Evolutionary conservation across 192 early-diverging fungal species (phyloP).

Genomic region (Spinellus fusiger): DNA sequence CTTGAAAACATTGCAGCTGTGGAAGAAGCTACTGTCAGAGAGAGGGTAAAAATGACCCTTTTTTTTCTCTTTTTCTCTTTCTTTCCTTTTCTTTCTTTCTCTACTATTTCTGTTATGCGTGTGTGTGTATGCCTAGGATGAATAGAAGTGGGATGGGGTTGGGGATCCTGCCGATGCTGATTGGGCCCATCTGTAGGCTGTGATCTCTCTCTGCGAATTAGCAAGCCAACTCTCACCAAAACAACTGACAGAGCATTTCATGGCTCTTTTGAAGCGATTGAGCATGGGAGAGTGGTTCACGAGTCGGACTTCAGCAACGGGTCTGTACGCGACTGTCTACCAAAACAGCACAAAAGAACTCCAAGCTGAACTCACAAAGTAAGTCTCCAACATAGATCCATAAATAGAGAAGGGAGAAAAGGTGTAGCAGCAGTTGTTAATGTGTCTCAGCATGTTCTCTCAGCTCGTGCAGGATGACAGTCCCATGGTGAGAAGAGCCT

Average conservation of each 20-base stretch:
- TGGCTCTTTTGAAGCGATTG: conserved; percentile 90
- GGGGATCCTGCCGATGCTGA: no score
- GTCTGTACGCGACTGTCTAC: conserved; percentile 87
- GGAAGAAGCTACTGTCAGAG: conserved; percentile 96
- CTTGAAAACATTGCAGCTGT: conserved; percentile 96
- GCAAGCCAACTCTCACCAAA: conserved; percentile 60
- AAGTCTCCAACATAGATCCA: conserved; percentile 4
- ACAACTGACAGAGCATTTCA: conserved; percentile 85
- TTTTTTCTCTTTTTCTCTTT: background rate
- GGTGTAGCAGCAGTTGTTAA: no score
- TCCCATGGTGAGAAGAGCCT: conserved; percentile 96
- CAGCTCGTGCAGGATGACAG: conserved; percentile 89
- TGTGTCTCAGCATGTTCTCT: conserved; percentile 60
- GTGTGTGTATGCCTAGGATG: no score
- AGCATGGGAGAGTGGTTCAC: conserved; percentile 98
- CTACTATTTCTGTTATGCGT: background rate
- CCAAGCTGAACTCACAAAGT: conserved; percentile 86
- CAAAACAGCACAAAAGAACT: conserved; percentile 57
- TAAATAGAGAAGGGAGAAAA: no score
- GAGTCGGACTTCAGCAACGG: conserved; percentile 87
- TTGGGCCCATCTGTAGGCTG: conserved; percentile 84
- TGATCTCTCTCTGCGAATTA: conserved; percentile 88
- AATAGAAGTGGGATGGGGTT: no score
- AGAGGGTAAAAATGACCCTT: conserved; percentile 65
- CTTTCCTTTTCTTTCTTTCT: conserved; percentile 12